Percentiles rank a stretch among this genome's conserved stretches.
Evolutionary conservation across 2,329 filamentous ascomycete genomes (phyloP).

Genomic region (Claviceps sp.): DNA sequence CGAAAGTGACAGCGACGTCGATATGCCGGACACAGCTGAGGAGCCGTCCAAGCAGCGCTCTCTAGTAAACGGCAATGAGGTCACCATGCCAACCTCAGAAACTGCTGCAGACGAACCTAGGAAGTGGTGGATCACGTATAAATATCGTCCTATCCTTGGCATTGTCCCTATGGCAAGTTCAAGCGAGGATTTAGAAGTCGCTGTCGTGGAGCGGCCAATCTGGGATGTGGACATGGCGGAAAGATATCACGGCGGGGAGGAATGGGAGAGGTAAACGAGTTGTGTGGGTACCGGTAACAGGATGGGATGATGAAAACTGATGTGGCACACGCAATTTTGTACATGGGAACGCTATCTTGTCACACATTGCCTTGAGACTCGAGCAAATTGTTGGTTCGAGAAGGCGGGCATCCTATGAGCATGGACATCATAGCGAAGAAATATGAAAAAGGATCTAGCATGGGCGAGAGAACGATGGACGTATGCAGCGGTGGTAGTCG

Average conservation of each 20-base stretch:
- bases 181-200: conserved; percentile 54
- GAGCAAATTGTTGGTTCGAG: neutral
- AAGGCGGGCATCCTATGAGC: too few relatives aligned
- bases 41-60: conserved; percentile 23
- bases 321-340: too few relatives aligned
- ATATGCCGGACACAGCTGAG: conserved; percentile 20
- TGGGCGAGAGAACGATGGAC: too few relatives aligned
- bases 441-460: too few relatives aligned
- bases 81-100: conserved; percentile 5
- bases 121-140: conserved; percentile 70
- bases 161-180: conserved; percentile 34
- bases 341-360: neutral
- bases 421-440: too few relatives aligned
- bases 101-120: conserved; percentile 16
- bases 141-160: conserved; percentile 88
- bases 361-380: neutral
- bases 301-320: neutral
- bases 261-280: conserved; percentile 29
- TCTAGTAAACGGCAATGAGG: conserved; percentile 10
- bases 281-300: too few relatives aligned
- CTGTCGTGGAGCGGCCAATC: conserved; percentile 72
- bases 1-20: conserved; percentile 24
- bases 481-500: too few relatives aligned
- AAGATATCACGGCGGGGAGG: conserved; percentile 49
- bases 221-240: conserved; percentile 72